phyloP scores from a whole-genome alignment of 2,329 filamentous ascomycete genomes.

The Gnomoniopsis sp. region DNA sequence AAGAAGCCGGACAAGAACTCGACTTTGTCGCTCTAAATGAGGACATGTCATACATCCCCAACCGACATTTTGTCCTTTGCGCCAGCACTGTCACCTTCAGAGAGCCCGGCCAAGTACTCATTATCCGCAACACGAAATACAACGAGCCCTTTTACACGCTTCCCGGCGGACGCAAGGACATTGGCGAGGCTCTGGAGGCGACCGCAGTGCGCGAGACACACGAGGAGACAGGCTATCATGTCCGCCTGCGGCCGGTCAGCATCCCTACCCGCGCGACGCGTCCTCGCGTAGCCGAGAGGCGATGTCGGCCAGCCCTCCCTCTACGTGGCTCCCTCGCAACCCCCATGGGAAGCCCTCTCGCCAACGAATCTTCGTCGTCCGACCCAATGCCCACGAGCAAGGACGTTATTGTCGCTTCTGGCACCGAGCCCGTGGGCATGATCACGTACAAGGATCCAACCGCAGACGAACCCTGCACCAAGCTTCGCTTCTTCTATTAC shows the following conservation, averaged over 20 bases:
- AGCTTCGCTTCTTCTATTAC: conserved; percentile 39
- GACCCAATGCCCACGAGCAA: not conserved
- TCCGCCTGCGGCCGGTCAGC: conserved; percentile 34
- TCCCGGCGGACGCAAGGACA: conserved; percentile 47
- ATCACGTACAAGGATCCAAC: conserved; percentile 33
- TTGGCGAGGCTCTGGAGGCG: conserved; percentile 38
- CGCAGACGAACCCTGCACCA: conserved; percentile 15
- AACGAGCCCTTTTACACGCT: conserved; percentile 38
- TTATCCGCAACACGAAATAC: conserved; percentile 40
- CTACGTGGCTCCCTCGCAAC: not conserved
- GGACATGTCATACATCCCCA: conserved; percentile 36
- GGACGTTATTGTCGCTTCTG: conserved; percentile 18
- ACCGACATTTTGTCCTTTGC: conserved; percentile 40
- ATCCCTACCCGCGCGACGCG: conserved; percentile 41
- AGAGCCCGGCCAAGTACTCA: conserved; percentile 32
- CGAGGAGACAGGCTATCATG: conserved; percentile 45
- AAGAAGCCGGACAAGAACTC: conserved; percentile 8
- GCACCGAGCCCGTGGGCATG: conserved; percentile 34
- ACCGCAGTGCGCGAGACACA: conserved; percentile 44
- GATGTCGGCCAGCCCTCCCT: not conserved
- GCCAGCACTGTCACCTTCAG: conserved; percentile 45
- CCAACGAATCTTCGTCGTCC: not conserved
- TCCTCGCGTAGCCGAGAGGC: conserved; percentile 5
- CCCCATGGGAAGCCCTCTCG: not conserved
- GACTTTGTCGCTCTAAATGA: conserved; percentile 28